Base-by-base conservation (phyloP, 1,284 basidiomycete genomes). In the Puccinia polysora region DNA sequence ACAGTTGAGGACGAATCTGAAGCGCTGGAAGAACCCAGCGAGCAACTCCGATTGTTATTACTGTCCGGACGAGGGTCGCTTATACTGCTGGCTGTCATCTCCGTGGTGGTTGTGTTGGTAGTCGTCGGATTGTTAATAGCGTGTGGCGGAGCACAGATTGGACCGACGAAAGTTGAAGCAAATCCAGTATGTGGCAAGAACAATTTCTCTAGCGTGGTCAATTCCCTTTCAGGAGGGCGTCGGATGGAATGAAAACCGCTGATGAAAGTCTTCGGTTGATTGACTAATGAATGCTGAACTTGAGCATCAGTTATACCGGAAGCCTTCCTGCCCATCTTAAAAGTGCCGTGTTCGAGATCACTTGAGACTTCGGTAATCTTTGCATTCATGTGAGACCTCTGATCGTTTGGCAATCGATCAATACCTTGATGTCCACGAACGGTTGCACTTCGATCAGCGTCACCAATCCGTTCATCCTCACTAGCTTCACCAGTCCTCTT, bases 131-230 rank as follows among this genome's bases (percentile, higher is more conserved):
- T 10, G 12, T 23, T 4, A 2, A 20, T 6, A 23, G 7, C 28
- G 7, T 14, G 14, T 2, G 34, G 23, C 3, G n/a, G 5, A 10
- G 25, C 10, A 28, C 30, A 38, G 18, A 56, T 53, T 3, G 52
- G 65, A 5, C 65, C 65, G 8, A 58, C 49, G 34, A 55, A 56
- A 2, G 52, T 20, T 0, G 34, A 53, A 15, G 45, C 56, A 3
- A 60, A 36, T 6, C 45, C 45, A 8, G 67, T 43, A 25, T 59
- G 67, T n/a, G 67, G 56, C 25, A 70, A 38, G 40, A 70, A 70
- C n/a, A 70, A 47, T 32, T 59, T 56, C 32, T 70, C 67, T 7
- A 70, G 23, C 2, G 67, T 56, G 15, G 67, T 70, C 67, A 70
- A 18, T 15, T 70, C 36, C 2, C 56, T 15, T 5, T 18, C 38